phyloP scores from a whole-genome alignment of 2,329 filamentous ascomycete species.

The Beauveria sp. region DNA sequence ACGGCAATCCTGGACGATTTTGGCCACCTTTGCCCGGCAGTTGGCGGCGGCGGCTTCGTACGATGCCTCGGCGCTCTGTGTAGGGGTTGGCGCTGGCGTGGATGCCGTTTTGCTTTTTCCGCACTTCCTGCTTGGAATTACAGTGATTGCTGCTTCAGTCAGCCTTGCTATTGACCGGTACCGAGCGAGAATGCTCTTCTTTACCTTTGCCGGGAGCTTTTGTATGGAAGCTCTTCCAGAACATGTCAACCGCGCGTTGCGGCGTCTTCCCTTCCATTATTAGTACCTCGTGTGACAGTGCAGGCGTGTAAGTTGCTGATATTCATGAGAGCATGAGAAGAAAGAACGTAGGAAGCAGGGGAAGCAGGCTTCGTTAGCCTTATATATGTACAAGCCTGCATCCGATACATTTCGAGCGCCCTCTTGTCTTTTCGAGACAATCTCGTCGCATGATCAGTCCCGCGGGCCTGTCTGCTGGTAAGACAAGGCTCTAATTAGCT shows the following conservation, averaged over 20 bases:
- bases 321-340: no score
- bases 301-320: no score
- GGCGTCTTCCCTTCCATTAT: slow-evolving; percentile 5
- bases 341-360: no score
- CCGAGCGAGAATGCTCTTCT: not conserved
- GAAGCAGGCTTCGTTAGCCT: no score
- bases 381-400: no score
- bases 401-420: no score
- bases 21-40: slow-evolving; percentile 57
- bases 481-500: no score
- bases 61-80: slow-evolving; percentile 38
- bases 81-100: slow-evolving; percentile 40
- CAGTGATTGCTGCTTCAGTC: not conserved
- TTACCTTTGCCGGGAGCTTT: slow-evolving; percentile 9
- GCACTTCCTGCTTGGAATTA: not conserved
- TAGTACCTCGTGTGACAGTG: not conserved
- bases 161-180: not conserved
- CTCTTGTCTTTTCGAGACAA: no score
- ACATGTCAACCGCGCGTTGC: slow-evolving; percentile 1
- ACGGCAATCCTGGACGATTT: slow-evolving; percentile 59
- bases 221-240: slow-evolving; percentile 9
- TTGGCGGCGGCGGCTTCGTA: slow-evolving; percentile 65
- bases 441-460: no score
- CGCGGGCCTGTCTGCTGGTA: no score
- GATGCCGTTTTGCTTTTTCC: slow-evolving; percentile 33